phyloP scores from a whole-genome alignment of 2,329 filamentous ascomycete species.

The Colletotrichum euphorbiae region DNA sequence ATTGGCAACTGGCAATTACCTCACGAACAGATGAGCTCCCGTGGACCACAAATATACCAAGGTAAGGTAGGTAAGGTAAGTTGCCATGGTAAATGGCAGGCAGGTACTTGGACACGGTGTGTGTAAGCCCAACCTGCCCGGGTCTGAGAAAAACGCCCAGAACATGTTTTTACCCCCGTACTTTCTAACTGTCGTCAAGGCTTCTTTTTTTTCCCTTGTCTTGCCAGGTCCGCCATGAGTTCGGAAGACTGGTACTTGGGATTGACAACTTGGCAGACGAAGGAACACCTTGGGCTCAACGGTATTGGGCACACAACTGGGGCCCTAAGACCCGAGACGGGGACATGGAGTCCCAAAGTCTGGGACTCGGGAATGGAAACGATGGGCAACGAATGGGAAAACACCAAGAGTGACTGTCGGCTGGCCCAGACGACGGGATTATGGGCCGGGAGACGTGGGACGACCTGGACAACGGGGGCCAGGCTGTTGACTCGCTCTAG shows the following conservation, averaged over 20 bases:
- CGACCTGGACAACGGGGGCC: constrained; percentile 27
- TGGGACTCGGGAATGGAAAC: constrained; percentile 18
- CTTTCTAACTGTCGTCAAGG: no score
- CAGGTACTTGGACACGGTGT: no score
- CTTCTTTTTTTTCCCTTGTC: not conserved
- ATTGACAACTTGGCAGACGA: not conserved
- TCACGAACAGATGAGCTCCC: not conserved
- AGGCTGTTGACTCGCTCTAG: constrained; percentile 39
- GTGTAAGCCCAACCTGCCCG: not conserved
- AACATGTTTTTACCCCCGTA: no score
- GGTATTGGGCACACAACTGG: constrained; percentile 20
- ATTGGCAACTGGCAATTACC: not conserved
- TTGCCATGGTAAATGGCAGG: no score
- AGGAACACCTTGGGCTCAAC: constrained; percentile 5
- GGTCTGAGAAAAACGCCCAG: constrained; percentile 6
- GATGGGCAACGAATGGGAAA: constrained; percentile 8
- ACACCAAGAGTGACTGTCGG: constrained; percentile 20
- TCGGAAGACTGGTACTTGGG: constrained; percentile 16
- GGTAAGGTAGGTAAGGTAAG: not conserved
- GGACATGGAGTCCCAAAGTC: constrained; percentile 3
- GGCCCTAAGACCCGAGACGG: constrained; percentile 2
- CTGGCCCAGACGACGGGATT: not conserved
- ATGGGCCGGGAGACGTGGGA: constrained; percentile 18
- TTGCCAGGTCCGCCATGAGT: constrained; percentile 11
- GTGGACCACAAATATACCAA: not conserved